phyloP scores from a whole-genome alignment of 2,329 filamentous ascomycete genomes.

The Fusarium guadeloupense region DNA sequence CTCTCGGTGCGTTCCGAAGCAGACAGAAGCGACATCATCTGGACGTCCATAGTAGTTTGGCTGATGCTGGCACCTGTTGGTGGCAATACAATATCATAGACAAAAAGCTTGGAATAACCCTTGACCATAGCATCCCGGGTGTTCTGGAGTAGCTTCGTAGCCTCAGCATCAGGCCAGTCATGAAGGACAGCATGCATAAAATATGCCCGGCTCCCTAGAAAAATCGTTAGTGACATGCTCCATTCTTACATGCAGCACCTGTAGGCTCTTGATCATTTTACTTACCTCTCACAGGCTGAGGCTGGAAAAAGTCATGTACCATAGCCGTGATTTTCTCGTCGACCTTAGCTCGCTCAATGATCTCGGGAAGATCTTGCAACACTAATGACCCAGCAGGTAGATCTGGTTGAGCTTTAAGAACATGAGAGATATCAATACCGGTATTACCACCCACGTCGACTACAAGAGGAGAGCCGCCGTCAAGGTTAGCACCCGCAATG shows the following conservation, averaged over 20 bases:
- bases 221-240: neutral
- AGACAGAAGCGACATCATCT: slow-evolving; percentile 41
- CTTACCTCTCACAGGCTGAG: slow-evolving; percentile 22
- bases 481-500: slow-evolving; percentile 4
- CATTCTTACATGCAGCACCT: no score
- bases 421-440: slow-evolving; percentile 22
- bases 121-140: slow-evolving; percentile 26
- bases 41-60: slow-evolving; percentile 44
- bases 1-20: slow-evolving; percentile 35
- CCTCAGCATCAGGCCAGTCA: slow-evolving; percentile 57
- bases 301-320: slow-evolving; percentile 30
- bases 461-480: slow-evolving; percentile 12
- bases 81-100: slow-evolving; percentile 35
- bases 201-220: slow-evolving; percentile 52
- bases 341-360: slow-evolving; percentile 13
- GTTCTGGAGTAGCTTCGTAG: slow-evolving; percentile 41
- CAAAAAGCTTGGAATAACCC: slow-evolving; percentile 41
- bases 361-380: slow-evolving; percentile 29
- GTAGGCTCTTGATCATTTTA: fast-evolving
- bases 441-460: slow-evolving; percentile 34
- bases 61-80: slow-evolving; percentile 28
- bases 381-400: slow-evolving; percentile 7
- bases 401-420: slow-evolving; percentile 11
- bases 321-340: slow-evolving; percentile 19
- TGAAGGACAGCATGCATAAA: slow-evolving; percentile 59